phyloP scores from a whole-genome alignment of 2,329 filamentous ascomycete genomes.

The Neofusicoccum kwambonambiense region DNA sequence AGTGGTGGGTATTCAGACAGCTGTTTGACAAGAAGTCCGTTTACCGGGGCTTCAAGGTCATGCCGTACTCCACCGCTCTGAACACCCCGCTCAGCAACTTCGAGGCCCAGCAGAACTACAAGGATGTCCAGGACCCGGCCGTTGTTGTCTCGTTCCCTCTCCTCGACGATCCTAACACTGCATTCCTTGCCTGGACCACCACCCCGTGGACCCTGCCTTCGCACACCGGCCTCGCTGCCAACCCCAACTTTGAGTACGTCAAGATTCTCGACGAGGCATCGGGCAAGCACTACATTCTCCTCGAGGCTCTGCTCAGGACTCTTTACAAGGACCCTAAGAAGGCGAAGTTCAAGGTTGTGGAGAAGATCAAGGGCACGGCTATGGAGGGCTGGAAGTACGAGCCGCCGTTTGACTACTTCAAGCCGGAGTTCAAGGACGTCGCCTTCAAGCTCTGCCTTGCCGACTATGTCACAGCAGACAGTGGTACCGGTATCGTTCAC shows the following conservation, averaged over 20 bases:
- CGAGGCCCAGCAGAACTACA: conserved; percentile 92
- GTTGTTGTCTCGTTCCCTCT: conserved; percentile 87
- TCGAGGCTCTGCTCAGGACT: conserved; percentile 76
- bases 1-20: conserved; percentile 97
- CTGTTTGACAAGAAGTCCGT: conserved; percentile 86
- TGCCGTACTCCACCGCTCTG: conserved; percentile 91
- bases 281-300: conserved; percentile 78
- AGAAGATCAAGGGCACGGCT: conserved; percentile 76
- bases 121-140: conserved; percentile 87
- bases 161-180: conserved; percentile 70
- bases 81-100: conserved; percentile 91
- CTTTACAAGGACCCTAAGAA: conserved; percentile 96
- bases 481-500: conserved; percentile 91
- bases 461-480: conserved; percentile 82
- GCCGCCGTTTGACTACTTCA: conserved; percentile 87
- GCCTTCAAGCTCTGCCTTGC: conserved; percentile 82
- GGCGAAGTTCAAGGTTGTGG: conserved; percentile 81
- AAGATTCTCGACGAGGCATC: conserved; percentile 82
- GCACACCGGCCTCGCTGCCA: conserved; percentile 72
- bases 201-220: conserved; percentile 86
- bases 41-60: conserved; percentile 86
- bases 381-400: conserved; percentile 88
- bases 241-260: conserved; percentile 82
- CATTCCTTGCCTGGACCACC: conserved; percentile 83
- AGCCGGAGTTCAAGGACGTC: conserved; percentile 80